Base-by-base conservation (phyloP, 805 yeast species). In the Scheffersomyces ergatensis region DNA sequence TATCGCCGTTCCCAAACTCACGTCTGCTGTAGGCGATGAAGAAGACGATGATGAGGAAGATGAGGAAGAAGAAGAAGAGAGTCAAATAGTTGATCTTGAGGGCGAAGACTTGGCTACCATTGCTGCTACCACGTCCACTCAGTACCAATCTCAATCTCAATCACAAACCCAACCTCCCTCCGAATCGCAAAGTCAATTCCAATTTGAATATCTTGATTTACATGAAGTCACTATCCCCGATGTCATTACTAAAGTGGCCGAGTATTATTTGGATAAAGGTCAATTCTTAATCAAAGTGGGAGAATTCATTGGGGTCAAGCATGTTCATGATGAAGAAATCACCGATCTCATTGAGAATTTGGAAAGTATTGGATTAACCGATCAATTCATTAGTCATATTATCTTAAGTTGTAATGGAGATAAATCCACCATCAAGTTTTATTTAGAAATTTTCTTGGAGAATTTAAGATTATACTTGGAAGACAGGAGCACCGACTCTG, bases 361-460 rank as follows among this genome's bases (percentile, higher is more conserved):
- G 30, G 37, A 40, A 15, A 24, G 43, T 12, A 33, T 53, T 16
- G 60, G 60, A 6, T 51, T 55, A 26, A 55, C 45, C 15, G 51
- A 51, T n/a, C 31, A 35, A 17, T 51, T 53, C 20, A 48, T 51
- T 11, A 42, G 50, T 31, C 55, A 52, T 36, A 32, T 50, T 5
- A 37, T 54, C 11, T 12, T 29, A 5, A 29, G 32, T 29, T 29
- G 32, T 29, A 29, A 15, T 29, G 32, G 18, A 14, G 32, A 29
- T 29, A 29, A 29, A 29, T 14, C 15, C 5, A 29, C 5, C 5
- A 29, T 29, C 15, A 29, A 15, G 15, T 29, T 14, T 15, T 29
- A 29, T 29, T 6, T 29, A 8, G 32, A 29, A 29, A n/a, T 29
- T n/a, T 29, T 14, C 11, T 14, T 29, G 3, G 7, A 5, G 11